Conservation (phyloP, 148 eudicot genomes). For the Dysphania ambrosioides region DNA sequence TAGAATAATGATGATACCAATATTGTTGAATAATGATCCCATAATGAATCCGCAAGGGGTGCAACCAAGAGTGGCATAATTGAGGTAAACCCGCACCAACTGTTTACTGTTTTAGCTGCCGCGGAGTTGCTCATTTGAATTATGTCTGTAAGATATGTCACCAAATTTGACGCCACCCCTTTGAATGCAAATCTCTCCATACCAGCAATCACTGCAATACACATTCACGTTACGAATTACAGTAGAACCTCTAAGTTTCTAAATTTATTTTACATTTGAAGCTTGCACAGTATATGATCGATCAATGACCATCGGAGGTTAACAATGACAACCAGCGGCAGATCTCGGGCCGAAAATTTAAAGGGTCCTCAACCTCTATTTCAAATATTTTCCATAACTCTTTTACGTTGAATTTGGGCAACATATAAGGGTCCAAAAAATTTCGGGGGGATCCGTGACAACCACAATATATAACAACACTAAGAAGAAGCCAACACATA, state of each 20-base stretch:
- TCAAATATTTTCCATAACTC: too few species aligned
- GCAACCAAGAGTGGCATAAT: constrained; percentile 82
- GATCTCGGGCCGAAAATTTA: too few species aligned
- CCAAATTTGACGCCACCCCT: constrained; percentile 97
- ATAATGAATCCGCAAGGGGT: constrained; percentile 68
- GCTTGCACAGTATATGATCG: too few species aligned
- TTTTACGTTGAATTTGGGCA: too few species aligned
- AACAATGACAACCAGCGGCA: too few species aligned
- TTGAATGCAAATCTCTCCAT: constrained; percentile 97
- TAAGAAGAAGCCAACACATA: background rate
- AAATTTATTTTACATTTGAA: too few species aligned
- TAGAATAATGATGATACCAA: constrained; percentile 61
- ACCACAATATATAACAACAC: too few species aligned
- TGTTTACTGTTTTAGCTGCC: constrained; percentile 80
- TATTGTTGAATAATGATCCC: constrained; percentile 64
- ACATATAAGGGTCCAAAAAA: too few species aligned
- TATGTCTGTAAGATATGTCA: constrained; percentile 70
- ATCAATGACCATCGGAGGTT: too few species aligned
- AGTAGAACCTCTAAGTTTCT: too few species aligned
- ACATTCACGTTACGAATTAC: background rate
- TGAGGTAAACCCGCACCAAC: constrained; percentile 81
- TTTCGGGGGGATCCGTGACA: too few species aligned
- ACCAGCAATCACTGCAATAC: constrained; percentile 59
- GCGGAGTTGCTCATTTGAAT: constrained; percentile 74
- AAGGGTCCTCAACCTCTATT: too few species aligned